phyloP scores from a whole-genome alignment of 805 yeast genomes.

The Yamadazyma sp. region DNA sequence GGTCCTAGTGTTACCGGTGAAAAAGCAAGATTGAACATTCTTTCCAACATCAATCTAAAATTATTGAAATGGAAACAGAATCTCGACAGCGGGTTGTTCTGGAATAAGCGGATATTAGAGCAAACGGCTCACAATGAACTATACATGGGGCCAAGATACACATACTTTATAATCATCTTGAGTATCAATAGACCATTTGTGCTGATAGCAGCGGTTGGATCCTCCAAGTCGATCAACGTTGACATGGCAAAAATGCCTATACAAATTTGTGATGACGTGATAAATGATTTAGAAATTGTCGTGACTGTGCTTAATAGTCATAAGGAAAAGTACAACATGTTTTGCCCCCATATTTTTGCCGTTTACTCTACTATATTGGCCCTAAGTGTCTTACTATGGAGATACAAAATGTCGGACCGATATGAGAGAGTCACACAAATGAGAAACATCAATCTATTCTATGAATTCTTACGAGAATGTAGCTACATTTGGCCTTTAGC shows the following conservation, averaged over 20 bases:
- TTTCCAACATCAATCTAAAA: slow-evolving; percentile 9
- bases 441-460: slow-evolving; percentile 8
- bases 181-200: slow-evolving; percentile 15
- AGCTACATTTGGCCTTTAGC: slow-evolving; percentile 14
- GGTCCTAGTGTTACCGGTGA: slow-evolving; percentile 3
- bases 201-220: slow-evolving; percentile 9
- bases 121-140: slow-evolving; percentile 12
- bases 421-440: not conserved
- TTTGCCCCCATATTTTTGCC: slow-evolving; percentile 11
- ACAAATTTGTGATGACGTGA: slow-evolving; percentile 13
- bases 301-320: slow-evolving; percentile 7
- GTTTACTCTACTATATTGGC: slow-evolving; percentile 12
- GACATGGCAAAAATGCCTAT: slow-evolving; percentile 8
- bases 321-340: slow-evolving; percentile 2
- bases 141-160: slow-evolving; percentile 12
- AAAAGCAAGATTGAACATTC: slow-evolving; percentile 7
- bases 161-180: slow-evolving; percentile 12
- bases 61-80: slow-evolving; percentile 10
- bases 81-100: slow-evolving; percentile 8
- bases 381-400: slow-evolving; percentile 12
- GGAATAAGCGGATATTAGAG: slow-evolving; percentile 13
- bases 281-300: slow-evolving; percentile 13
- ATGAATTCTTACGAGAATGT: slow-evolving; percentile 11
- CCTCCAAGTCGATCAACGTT: slow-evolving; percentile 3
- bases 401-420: slow-evolving; percentile 4